Evolutionary conservation across 495 filamentous ascomycete species (phyloP).

Genomic region (Talaromyces proteolyticus): DNA sequence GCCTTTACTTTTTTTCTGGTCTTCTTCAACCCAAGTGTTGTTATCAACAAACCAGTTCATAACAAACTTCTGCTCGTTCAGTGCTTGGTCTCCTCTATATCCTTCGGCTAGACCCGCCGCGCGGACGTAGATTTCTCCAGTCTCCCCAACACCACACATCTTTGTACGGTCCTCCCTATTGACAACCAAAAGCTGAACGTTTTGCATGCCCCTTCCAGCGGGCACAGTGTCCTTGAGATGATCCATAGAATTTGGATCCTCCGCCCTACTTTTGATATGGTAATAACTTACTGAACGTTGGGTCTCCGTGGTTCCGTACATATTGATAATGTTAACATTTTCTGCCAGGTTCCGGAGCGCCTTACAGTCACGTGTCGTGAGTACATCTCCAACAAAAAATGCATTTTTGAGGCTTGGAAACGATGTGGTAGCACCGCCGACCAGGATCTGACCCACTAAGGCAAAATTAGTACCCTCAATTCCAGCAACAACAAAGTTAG

Average conservation of each 20-base stretch:
- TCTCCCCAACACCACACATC: constrained; percentile 74
- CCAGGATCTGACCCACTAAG: constrained; percentile 80
- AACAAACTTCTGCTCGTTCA: constrained; percentile 78
- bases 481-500: background rate
- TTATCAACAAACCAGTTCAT: constrained; percentile 84
- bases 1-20: constrained; percentile 38
- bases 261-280: constrained; percentile 66
- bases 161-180: constrained; percentile 67
- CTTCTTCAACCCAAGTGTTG: constrained; percentile 61
- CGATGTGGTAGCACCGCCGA: constrained; percentile 72
- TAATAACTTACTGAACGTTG: constrained; percentile 84
- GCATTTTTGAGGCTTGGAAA: constrained; percentile 74
- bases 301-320: constrained; percentile 92
- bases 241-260: constrained; percentile 64
- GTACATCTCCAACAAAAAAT: constrained; percentile 91
- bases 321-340: constrained; percentile 79
- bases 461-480: background rate
- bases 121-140: constrained; percentile 83
- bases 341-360: constrained; percentile 69
- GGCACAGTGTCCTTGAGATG: constrained; percentile 75
- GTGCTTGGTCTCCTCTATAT: constrained; percentile 64
- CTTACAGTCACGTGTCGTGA: constrained; percentile 85
- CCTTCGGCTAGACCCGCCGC: constrained; percentile 87
- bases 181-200: constrained; percentile 90
- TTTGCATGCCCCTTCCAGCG: constrained; percentile 82